Evolutionary conservation across 1,139 yeast genomes (phyloP).

Genomic region (Komagataea norvegica): DNA sequence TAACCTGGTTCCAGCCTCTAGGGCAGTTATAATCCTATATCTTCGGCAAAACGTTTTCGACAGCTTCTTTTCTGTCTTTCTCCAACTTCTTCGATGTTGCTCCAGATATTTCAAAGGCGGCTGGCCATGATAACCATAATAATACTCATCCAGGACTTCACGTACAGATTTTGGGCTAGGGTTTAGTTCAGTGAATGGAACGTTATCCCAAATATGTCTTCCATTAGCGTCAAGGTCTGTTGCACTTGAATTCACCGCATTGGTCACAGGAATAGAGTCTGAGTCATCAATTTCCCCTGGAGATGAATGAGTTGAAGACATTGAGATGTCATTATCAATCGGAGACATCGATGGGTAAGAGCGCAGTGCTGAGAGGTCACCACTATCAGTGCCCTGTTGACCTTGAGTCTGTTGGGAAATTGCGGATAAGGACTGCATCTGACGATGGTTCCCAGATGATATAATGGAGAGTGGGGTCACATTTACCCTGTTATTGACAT

Average conservation of each 20-base stretch:
- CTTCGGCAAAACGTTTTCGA: conserved; percentile 27
- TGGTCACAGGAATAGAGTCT: conserved; percentile 3
- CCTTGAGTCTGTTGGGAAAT: background rate
- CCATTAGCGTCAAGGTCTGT: conserved; percentile 14
- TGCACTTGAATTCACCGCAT: conserved; percentile 2
- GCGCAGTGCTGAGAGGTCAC: conserved; percentile 6
- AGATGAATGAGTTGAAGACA: conserved; percentile 3
- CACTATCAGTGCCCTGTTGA: background rate
- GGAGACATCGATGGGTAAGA: conserved; percentile 10
- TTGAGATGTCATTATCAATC: conserved; percentile 7
- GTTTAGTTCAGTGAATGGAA: conserved; percentile 19
- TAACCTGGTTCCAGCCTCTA: conserved; percentile 21
- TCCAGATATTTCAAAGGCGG: conserved; percentile 26
- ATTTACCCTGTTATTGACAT: conserved; percentile 12
- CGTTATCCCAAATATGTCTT: conserved; percentile 18
- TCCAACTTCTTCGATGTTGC: conserved; percentile 25
- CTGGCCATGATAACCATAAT: conserved; percentile 25
- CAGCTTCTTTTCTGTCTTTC: conserved; percentile 24
- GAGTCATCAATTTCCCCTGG: conserved; percentile 1
- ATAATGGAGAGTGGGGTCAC: too few relatives aligned
- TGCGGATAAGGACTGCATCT: conserved; percentile 1
- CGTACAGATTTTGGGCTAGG: conserved; percentile 24
- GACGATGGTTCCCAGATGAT: conserved; percentile 4
- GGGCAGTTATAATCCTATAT: conserved; percentile 23
- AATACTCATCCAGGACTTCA: conserved; percentile 25